Evolutionary conservation across 2,329 filamentous ascomycete species (phyloP), one percentile per base, ranked within the genome.

Genomic region (Monilinia polystroma): DNA sequence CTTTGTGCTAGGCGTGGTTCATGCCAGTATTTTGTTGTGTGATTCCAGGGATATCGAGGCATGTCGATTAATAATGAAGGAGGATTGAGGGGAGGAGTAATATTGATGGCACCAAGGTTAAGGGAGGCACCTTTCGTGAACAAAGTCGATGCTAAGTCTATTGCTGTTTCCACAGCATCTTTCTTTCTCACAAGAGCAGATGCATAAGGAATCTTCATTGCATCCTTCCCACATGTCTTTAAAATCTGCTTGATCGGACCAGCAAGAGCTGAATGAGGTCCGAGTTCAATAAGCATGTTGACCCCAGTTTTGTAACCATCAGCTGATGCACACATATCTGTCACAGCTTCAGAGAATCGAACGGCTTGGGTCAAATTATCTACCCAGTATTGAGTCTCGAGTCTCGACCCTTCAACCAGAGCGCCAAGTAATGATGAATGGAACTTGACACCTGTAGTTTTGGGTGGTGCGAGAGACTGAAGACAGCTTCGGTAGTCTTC

Each of bases 11-110:
- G 72, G 58, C 82, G 80, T 2, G 82, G 82, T 68, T 86, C 83
- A 68, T 81, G 78, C 83, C 84, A 86, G 71, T 84, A 84, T 0
- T 72, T 75, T 41, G 78, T 81, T 26, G 75, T 73, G 67, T 85
- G 83, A 38, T 85, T 83, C 83, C 83, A 86, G 1, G 81, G 78
- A 68, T 86, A 86, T 2, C 79, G 76, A 2, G 83, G 83, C n/a
- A 86, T 72, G 65, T 83, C 60, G 53, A 29, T 56, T 18, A 67
- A 51, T 16, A 67, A 49, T 23, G 59, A 47, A 41, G 56, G 64
- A 20, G 56, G 47, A 35, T 72, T 68, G 12, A 49, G 66, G 11
- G 63, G 49, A 5, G 76, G 77, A n/a, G 80, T 79, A 66, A 81
- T 79, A 72, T 84, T 85, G 71, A 84, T 77, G 2, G 78, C 77